These are phyloP conservation scores for Penicillium soppii DNA, from an alignment of 495 filamentous ascomycete genomes.

Conservation along the genomic window DNA sequence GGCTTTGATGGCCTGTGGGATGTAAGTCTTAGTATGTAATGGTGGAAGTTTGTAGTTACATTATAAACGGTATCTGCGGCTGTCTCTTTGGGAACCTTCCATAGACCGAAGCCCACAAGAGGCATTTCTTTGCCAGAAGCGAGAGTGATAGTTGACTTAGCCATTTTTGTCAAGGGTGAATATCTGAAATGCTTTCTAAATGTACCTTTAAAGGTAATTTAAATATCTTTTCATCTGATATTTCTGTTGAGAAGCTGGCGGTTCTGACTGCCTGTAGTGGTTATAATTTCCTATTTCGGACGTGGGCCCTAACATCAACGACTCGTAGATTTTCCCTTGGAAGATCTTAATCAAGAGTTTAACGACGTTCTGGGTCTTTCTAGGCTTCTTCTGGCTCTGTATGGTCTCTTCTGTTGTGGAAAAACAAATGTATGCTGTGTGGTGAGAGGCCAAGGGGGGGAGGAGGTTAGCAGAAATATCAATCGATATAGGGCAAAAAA, in stretches of 20 bases:
- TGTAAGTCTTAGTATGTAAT: background rate
- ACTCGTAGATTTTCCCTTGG: too few relatives aligned
- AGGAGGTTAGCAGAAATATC: too few relatives aligned
- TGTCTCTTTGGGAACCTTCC: constrained; percentile 80
- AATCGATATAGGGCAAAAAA: too few relatives aligned
- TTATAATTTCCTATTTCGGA: background rate
- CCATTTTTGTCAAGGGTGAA: background rate
- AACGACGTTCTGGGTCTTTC: too few relatives aligned
- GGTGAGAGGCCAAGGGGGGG: too few relatives aligned
- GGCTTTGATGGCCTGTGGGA: constrained; percentile 67
- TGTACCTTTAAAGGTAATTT: background rate
- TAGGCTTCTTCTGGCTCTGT: too few relatives aligned
- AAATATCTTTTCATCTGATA: background rate
- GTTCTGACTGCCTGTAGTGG: background rate
- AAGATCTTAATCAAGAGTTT: too few relatives aligned
- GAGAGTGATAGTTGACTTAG: constrained; percentile 13
- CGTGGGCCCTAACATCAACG: too few relatives aligned
- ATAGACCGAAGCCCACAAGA: constrained; percentile 75
- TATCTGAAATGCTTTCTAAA: background rate
- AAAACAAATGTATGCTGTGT: too few relatives aligned
- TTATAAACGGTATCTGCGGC: constrained; percentile 80
- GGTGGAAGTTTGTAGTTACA: background rate
- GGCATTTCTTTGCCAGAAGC: constrained; percentile 57
- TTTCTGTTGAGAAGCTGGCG: background rate
- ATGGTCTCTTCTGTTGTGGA: too few relatives aligned